Percentiles rank a stretch among this genome's conserved stretches.
Evolutionary conservation across 352 stramenopile genomes (phyloP).

Genomic region (Globisporangium recalcitrans): DNA sequence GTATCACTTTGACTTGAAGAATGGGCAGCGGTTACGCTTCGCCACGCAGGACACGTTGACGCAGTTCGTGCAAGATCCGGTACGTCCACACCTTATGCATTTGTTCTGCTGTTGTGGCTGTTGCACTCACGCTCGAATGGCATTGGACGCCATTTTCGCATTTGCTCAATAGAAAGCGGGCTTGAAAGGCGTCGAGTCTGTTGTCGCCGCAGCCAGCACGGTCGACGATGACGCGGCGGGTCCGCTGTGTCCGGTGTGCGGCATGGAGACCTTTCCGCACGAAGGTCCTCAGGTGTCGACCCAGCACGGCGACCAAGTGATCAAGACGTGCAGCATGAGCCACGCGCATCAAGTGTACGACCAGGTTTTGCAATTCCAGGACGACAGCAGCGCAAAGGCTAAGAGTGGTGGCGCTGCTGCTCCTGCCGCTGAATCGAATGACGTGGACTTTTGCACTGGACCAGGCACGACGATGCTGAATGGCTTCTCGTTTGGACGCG

Average conservation of each 20-base stretch:
- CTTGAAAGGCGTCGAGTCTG: conserved; percentile 37
- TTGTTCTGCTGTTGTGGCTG: neutral
- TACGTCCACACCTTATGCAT: conserved; percentile 14
- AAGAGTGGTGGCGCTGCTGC: neutral
- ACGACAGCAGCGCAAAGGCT: conserved; percentile 1
- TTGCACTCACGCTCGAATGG: neutral
- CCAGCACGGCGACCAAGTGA: conserved; percentile 47
- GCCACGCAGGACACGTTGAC: conserved; percentile 45
- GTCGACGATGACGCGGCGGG: conserved; percentile 13
- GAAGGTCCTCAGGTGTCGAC: conserved; percentile 47
- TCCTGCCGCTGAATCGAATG: neutral
- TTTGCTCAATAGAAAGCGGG: conserved; percentile 23
- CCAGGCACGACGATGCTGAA: conserved; percentile 74
- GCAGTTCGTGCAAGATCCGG: conserved; percentile 47
- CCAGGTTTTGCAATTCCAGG: conserved; percentile 42
- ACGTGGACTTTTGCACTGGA: conserved; percentile 42
- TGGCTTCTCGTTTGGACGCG: conserved; percentile 44
- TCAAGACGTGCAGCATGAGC: conserved; percentile 67
- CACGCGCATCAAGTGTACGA: conserved; percentile 61
- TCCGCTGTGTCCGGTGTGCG: conserved; percentile 58
- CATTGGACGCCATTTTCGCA: neutral
- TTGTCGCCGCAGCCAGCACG: conserved; percentile 9
- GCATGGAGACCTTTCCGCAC: conserved; percentile 53
- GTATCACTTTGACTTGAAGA: conserved; percentile 59
- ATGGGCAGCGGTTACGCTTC: conserved; percentile 61